Base-by-base conservation (phyloP, 345 rosid genomes). In the Hypericum perforatum region DNA sequence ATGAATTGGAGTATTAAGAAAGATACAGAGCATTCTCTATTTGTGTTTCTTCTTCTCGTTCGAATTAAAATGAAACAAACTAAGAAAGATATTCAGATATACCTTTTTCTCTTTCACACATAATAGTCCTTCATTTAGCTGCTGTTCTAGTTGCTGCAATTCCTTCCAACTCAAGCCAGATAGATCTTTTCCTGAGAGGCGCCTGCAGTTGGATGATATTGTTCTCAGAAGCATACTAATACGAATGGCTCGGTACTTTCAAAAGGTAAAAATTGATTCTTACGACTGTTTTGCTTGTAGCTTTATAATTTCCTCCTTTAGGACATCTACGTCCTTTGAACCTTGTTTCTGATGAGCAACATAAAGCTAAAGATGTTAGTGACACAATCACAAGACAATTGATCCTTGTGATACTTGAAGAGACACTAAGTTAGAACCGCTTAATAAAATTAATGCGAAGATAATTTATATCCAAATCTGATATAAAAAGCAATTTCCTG, bases 21-120 rank as follows among this genome's bases (percentile, higher is more conserved):
- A 22, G 2, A 22, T 1, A 22, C 4, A 22, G 32, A 22, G 32
- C 4, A 22, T 22, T 22, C 32, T 22, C n/a, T 8, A 11, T 9
- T 40, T 52, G 29, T 16, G 53, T 46, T 16, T n/a, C 8, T 22
- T 49, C 16, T 29, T 37, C 7, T 45, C 16, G n/a, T 16, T 9
- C 32, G 32, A 22, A 22, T 22, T 1, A 44, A 41, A 61, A 16
- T 50, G 7, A 43, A 16, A 39, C 22, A 9, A n/a, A 47, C 16
- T 0, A 11, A 47, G 12, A 8, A 8, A 10, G 12, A 47, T 45
- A 56, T 6, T 22, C 36, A 10, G 37, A 32, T 32, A 41, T 45
- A 90, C 96, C 89, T 86, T 91, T 56, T 62, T 84, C 70, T 79
- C 87, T 75, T 81, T 85, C 40, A 86, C 91, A 36, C 82, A 74